phyloP scores from a whole-genome alignment of 768 basidiomycete genomes.

The Postia placenta region DNA sequence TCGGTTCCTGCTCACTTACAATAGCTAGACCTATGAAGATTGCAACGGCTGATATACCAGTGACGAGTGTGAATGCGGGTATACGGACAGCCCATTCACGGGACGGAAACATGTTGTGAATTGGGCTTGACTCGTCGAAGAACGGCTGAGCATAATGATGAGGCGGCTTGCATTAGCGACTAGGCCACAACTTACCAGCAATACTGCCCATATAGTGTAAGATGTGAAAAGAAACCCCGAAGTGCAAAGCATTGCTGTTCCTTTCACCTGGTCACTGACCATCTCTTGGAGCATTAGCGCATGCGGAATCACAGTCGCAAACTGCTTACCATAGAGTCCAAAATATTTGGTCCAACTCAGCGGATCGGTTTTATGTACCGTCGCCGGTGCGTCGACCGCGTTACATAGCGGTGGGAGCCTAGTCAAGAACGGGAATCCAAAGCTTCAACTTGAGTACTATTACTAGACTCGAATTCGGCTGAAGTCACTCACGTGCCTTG shows the following conservation, averaged over 20 bases:
- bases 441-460: no score
- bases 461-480: no score
- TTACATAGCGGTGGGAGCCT: no score
- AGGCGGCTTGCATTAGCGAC: not conserved
- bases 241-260: conserved; percentile 72
- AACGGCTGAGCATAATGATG: conserved; percentile 51
- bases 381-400: no score
- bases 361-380: no score
- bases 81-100: conserved; percentile 91
- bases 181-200: conserved; percentile 54
- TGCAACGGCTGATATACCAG: conserved; percentile 78
- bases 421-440: no score
- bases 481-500: no score
- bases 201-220: conserved; percentile 88
- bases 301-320: no score
- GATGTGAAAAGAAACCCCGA: conserved; percentile 78
- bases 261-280: conserved; percentile 74
- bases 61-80: conserved; percentile 75
- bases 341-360: no score
- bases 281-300: no score
- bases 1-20: no score
- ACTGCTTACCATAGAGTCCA: no score
- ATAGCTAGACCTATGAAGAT: conserved; percentile 45
- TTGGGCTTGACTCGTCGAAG: conserved; percentile 64
- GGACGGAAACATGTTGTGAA: conserved; percentile 77